A percentile compares a stretch with the other conserved stretches of the same genome.
These are phyloP conservation scores for Bryoerythrophyllum caledonicum DNA, from an alignment of 225 moss, liverwort and hornwort species.

Conservation along the genomic window DNA sequence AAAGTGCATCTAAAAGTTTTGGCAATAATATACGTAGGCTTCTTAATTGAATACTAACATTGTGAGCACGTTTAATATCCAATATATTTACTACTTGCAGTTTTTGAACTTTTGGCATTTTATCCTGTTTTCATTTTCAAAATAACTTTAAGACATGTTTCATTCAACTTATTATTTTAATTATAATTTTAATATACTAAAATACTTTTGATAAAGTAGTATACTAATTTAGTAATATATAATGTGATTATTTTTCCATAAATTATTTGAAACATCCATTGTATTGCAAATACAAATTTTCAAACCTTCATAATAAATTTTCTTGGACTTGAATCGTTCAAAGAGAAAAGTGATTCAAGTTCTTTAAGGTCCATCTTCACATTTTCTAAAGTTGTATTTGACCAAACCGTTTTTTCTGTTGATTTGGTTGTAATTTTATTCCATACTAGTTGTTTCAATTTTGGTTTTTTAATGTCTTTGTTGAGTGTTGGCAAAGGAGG, in stretches of 20 bases:
- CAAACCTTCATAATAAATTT: neutral
- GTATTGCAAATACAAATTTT: neutral
- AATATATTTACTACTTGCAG: conserved; percentile 59
- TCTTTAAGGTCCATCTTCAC: conserved; percentile 82
- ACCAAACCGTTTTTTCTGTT: conserved; percentile 78
- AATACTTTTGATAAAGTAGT: too few relatives aligned
- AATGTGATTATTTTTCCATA: neutral
- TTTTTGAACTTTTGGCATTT: conserved; percentile 30
- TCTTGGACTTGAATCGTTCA: conserved; percentile 41
- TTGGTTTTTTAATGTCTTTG: conserved; percentile 37
- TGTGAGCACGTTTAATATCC: conserved; percentile 85
- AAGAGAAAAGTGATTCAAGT: conserved; percentile 74
- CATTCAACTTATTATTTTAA: neutral
- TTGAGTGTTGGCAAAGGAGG: neutral
- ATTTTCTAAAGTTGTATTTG: conserved; percentile 57
- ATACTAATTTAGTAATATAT: neutral
- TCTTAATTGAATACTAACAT: conserved; percentile 76
- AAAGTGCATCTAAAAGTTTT: conserved; percentile 64
- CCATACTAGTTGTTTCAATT: conserved; percentile 89
- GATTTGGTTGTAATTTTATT: conserved; percentile 70
- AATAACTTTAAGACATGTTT: neutral
- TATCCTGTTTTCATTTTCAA: neutral
- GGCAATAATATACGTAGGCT: conserved; percentile 74
- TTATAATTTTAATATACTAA: neutral
- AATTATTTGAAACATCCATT: neutral